Base-by-base conservation (phyloP, 164 flowering plant species). In the Vitis rupestris region DNA sequence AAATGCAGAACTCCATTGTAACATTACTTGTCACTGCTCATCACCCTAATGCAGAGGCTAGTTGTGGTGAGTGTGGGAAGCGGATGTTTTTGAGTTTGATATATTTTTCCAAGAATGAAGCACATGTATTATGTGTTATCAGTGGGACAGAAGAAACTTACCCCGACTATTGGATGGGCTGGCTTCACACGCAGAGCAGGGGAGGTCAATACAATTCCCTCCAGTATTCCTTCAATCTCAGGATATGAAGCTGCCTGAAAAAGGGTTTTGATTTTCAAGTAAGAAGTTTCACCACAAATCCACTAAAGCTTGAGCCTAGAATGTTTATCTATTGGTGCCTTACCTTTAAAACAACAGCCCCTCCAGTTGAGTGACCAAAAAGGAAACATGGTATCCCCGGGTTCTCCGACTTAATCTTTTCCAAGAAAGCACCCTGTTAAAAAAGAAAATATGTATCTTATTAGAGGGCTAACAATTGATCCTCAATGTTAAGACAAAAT, bases 321-420 rank as follows among this genome's bases (percentile, higher is more conserved):
- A 17, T 48, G 48, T 19, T 17, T 49, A 19, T 50, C 4, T 61
- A 19, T 50, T 10, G 1, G 23, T 31, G 16, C 10, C 54, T 66
- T 74, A 95, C 99, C 93, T 95, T 95, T 75, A 95, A 82, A 79
- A 93, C 97, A 23, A 95, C 95, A 71, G 99, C 97, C 6, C 99
- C 99, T 29, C 99, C 99, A 54, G 99, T 95, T 50, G 99, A 95
- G 70, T 95, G 99, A 44, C 99, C 99, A 83, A 84, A 95, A 63
- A 95, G 89, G 72, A 95, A 95, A 82, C 97, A 91, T 27, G 99
- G 99, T 50, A 80, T 66, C n/a, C 87, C 90, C 49, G 95, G 99
- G 69, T 95, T 74, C 57, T 93, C 99, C 17, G 72, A 72, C 79
- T 78, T 92, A 51, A 94, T 72, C 74, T 92, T 94, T 70, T 84